A percentile compares a stretch with the other conserved stretches of the same genome.
Conservation (phyloP, 805 yeast species). For the Saturnispora serradocipensis region DNA sequence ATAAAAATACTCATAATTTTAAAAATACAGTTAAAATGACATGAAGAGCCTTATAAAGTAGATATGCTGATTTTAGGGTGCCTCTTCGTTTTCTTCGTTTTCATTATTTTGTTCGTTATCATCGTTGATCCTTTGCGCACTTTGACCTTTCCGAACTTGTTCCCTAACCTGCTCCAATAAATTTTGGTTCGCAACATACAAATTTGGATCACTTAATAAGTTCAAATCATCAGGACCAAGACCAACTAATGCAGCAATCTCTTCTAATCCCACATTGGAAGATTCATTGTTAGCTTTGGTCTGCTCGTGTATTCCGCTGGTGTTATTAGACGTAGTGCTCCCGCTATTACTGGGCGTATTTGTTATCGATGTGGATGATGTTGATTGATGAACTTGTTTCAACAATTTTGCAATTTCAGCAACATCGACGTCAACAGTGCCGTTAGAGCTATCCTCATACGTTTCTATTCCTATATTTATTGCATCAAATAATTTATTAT, state of each 20-base stretch:
- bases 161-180: constrained; percentile 7
- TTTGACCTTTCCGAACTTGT: constrained; percentile 4
- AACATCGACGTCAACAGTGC: constrained; percentile 9
- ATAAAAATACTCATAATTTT: not conserved
- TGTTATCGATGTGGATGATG: constrained; percentile 1
- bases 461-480: constrained; percentile 1
- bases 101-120: constrained; percentile 1
- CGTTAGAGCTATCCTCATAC: not conserved
- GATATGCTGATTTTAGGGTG: not conserved
- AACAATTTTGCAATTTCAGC: constrained; percentile 14
- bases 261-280: not conserved
- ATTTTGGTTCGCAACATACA: constrained; percentile 3
- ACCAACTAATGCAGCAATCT: constrained; percentile 4
- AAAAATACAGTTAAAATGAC: not conserved
- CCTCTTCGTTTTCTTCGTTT: constrained; percentile 2
- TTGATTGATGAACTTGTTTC: constrained; percentile 12
- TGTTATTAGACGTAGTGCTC: not conserved
- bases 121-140: not conserved
- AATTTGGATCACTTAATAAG: constrained; percentile 1
- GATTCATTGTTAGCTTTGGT: not conserved
- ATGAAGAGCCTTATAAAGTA: not conserved
- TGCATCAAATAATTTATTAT: constrained; percentile 1
- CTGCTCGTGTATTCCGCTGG: not conserved
- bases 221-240: constrained; percentile 5
- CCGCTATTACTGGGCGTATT: not conserved